These are phyloP conservation scores for Solanum gracilifrons DNA, from an alignment of 257 asterid species.

Conservation along the genomic window DNA sequence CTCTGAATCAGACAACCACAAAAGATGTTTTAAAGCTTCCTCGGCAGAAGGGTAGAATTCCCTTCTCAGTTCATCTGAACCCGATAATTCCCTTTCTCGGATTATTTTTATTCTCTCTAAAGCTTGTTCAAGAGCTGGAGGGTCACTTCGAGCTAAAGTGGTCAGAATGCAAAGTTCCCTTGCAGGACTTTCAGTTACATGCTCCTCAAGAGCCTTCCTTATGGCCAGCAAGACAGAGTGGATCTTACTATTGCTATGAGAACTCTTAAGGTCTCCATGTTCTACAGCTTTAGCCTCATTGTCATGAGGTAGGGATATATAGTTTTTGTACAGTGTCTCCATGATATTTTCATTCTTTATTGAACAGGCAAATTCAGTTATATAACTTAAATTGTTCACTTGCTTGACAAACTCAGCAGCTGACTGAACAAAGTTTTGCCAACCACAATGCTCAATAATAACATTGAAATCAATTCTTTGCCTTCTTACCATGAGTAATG, in stretches of 20 bases:
- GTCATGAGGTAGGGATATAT: conserved; percentile 21
- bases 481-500: conserved; percentile 73
- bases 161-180: conserved; percentile 95
- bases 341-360: conserved; percentile 64
- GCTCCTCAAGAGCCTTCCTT: conserved; percentile 79
- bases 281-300: conserved; percentile 16
- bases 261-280: conserved; percentile 20
- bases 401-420: conserved; percentile 71
- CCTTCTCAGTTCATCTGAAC: conserved; percentile 38
- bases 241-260: conserved; percentile 39
- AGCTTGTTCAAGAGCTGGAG: conserved; percentile 90
- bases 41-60: conserved; percentile 67
- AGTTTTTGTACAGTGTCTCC: conserved; percentile 62
- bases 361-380: conserved; percentile 85
- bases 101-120: conserved; percentile 63
- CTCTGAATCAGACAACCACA: conserved; percentile 83
- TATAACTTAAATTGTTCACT: conserved; percentile 64
- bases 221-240: conserved; percentile 46
- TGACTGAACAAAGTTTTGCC: conserved; percentile 60
- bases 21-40: conserved; percentile 87
- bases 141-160: conserved; percentile 71
- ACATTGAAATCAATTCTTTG: conserved; percentile 94
- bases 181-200: conserved; percentile 54
- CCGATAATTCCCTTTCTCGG: conserved; percentile 75
- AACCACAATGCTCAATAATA: conserved; percentile 78